Percentiles rank a stretch among this genome's conserved stretches.
Conservation (phyloP, 768 basidiomycete genomes). For the Inosperma sp. region DNA sequence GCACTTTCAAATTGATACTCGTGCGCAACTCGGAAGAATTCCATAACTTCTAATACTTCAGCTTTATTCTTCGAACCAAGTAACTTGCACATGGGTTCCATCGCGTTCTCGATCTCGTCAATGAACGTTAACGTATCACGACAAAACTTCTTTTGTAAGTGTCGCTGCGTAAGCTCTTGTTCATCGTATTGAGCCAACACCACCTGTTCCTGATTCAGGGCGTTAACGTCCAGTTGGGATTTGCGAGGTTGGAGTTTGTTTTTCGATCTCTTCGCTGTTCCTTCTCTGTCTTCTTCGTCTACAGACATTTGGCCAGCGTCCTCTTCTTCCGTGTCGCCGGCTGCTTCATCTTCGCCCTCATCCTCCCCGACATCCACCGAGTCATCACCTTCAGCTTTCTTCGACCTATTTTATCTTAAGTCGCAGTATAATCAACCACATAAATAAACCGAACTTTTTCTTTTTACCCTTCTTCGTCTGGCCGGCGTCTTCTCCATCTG, state of each 20-base stretch:
- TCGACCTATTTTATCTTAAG: constrained; percentile 22
- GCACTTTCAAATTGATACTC: constrained; percentile 79
- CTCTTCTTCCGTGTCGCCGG: constrained; percentile 36
- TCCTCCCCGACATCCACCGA: constrained; percentile 54
- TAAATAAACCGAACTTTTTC: constrained; percentile 27
- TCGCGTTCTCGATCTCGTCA: constrained; percentile 49
- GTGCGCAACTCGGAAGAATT: constrained; percentile 81
- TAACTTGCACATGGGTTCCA: constrained; percentile 68
- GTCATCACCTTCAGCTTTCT: constrained; percentile 31
- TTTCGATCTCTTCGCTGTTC: constrained; percentile 40
- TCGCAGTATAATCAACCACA: neutral
- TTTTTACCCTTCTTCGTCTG: constrained; percentile 29
- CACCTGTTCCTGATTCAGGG: constrained; percentile 65
- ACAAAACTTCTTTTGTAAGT: constrained; percentile 81
- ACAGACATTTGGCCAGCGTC: constrained; percentile 33
- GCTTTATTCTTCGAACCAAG: constrained; percentile 83
- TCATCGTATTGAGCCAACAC: constrained; percentile 65
- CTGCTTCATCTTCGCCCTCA: constrained; percentile 34
- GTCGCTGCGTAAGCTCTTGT: constrained; percentile 59
- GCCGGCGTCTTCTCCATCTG: constrained; percentile 27
- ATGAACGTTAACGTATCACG: constrained; percentile 85
- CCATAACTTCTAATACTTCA: constrained; percentile 80
- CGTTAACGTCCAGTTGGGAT: constrained; percentile 64
- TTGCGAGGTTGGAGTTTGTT: constrained; percentile 54
- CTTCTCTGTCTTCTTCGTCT: constrained; percentile 36